Percentiles rank a stretch among this genome's conserved stretches.
phyloP scores from a whole-genome alignment of 352 stramenopile species.

The Globisporangium yorkense region DNA sequence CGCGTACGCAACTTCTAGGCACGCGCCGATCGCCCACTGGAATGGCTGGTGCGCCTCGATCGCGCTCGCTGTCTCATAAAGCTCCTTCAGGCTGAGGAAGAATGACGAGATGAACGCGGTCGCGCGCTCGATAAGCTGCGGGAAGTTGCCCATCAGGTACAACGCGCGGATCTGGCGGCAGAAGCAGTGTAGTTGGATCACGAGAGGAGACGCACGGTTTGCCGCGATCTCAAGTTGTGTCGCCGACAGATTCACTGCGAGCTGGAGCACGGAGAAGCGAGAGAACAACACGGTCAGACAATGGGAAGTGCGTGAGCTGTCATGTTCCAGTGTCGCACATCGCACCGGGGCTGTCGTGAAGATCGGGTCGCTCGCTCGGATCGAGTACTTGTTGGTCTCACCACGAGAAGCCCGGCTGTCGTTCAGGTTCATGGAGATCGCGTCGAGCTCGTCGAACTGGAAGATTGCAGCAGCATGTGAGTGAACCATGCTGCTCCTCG shows the following conservation, averaged over 20 bases:
- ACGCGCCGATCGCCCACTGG: constrained; percentile 67
- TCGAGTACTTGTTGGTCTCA: constrained; percentile 14
- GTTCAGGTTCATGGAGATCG: constrained; percentile 54
- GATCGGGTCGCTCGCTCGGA: constrained; percentile 30
- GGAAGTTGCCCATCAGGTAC: constrained; percentile 67
- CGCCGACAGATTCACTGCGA: constrained; percentile 46
- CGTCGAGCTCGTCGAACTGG: constrained; percentile 76
- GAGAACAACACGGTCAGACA: background rate
- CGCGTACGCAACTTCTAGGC: constrained; percentile 67
- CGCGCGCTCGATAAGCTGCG: constrained; percentile 48
- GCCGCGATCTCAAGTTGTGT: constrained; percentile 48
- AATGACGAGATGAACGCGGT: constrained; percentile 57
- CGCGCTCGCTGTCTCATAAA: constrained; percentile 12
- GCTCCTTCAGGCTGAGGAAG: constrained; percentile 23
- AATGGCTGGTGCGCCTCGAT: constrained; percentile 47
- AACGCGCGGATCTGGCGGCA: constrained; percentile 69
- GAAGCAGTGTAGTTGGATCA: constrained; percentile 75
- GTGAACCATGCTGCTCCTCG: background rate
- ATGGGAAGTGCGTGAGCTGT: background rate
- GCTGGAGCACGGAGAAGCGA: constrained; percentile 15
- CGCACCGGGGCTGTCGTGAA: constrained; percentile 64
- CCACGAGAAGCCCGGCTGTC: constrained; percentile 15
- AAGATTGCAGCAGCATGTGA: background rate
- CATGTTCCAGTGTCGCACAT: background rate
- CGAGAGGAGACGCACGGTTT: constrained; percentile 39